Evolutionary conservation across 768 basidiomycete species (phyloP), one percentile per base, ranked within the genome.

Genomic region (Tremella yokohamensis): DNA sequence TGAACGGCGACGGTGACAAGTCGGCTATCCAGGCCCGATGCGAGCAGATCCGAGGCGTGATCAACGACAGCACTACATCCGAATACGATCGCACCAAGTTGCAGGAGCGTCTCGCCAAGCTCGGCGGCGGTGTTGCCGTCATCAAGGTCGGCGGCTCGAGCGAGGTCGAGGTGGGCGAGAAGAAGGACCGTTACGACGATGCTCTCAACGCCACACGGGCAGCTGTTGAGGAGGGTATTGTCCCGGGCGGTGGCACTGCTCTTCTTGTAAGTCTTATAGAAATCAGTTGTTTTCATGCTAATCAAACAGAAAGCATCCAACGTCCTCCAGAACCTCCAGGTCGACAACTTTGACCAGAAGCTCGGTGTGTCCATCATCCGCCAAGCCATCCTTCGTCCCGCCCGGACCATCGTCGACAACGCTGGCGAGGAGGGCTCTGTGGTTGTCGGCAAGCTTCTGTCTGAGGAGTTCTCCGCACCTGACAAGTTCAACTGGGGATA

Each of bases 101-200:
- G 51, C 93, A 97, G 77, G 94, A 98, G 76, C 88, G 94, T 64
- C 83, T 99, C 45, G 94, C 94, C 63, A 98, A 99, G 83, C 82
- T 98, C 53, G 84, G 84, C 44, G 94, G 94, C 45, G 93, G 94
- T 78, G 94, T 98, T 48, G 94, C 94, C 15, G 93, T 98, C 79
- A 97, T 97, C 83, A 92, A 90, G 79, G 94, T 97, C 61, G 94
- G 94, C 56, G 94, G 94, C 16, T 80, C 86, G 20, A 85, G 83
- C 52, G 94, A 98, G 78, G 94, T 97, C 52, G 94, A 97, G 79
- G 94, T 98, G 60, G 83, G 93, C 7, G 94, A 98, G 84, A 98
- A 97, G 89, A 96, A 98, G 85, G 94, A 98, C 76, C 83, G 93
- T 38, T 97, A 96, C 72, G 93, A 97, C 66, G 91, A 94, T 73